phyloP scores from a whole-genome alignment of 2,329 filamentous ascomycete species.

The Trichoderma pleuroti region DNA sequence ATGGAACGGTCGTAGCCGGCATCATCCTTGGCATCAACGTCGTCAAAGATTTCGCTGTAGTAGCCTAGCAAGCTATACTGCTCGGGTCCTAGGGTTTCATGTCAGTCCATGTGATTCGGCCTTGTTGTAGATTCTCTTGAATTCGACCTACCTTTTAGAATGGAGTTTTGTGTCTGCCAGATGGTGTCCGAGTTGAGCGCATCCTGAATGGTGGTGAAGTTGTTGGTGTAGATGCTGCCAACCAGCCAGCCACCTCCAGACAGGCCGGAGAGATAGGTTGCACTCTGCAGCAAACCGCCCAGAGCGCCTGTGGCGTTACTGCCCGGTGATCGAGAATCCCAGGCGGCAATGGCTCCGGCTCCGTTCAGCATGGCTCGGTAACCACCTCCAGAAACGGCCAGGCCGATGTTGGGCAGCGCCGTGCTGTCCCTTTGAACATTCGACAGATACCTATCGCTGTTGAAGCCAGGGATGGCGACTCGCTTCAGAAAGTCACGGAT shows the following conservation, averaged over 20 bases:
- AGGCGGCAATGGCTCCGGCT: conserved; percentile 74
- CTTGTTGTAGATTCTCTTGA: background rate
- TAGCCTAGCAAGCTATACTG: conserved; percentile 39
- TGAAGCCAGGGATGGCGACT: conserved; percentile 72
- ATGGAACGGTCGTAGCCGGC: conserved; percentile 57
- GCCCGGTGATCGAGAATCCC: conserved; percentile 65
- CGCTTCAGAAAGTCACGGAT: conserved; percentile 70
- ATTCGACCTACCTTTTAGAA: conserved; percentile 34
- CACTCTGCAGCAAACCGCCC: conserved; percentile 74
- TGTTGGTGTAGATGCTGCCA: conserved; percentile 79
- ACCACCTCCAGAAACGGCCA: conserved; percentile 79
- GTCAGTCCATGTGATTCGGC: background rate
- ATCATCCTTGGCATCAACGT: conserved; percentile 37
- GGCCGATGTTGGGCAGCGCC: conserved; percentile 57
- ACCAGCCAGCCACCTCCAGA: conserved; percentile 84
- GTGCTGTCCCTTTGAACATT: conserved; percentile 30
- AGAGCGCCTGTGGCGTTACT: conserved; percentile 57
- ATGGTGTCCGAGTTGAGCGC: conserved; percentile 35
- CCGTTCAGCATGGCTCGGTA: conserved; percentile 85
- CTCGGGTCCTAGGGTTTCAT: conserved; percentile 30
- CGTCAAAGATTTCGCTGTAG: conserved; percentile 36
- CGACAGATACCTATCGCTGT: conserved; percentile 67
- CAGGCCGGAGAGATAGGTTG: conserved; percentile 77
- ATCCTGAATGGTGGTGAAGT: conserved; percentile 62
- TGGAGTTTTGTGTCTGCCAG: conserved; percentile 42